Percentiles rank a stretch among this genome's conserved stretches.
These are phyloP conservation scores for Gillenia trifoliata DNA, from an alignment of 306 rosid species.

Conservation along the genomic window DNA sequence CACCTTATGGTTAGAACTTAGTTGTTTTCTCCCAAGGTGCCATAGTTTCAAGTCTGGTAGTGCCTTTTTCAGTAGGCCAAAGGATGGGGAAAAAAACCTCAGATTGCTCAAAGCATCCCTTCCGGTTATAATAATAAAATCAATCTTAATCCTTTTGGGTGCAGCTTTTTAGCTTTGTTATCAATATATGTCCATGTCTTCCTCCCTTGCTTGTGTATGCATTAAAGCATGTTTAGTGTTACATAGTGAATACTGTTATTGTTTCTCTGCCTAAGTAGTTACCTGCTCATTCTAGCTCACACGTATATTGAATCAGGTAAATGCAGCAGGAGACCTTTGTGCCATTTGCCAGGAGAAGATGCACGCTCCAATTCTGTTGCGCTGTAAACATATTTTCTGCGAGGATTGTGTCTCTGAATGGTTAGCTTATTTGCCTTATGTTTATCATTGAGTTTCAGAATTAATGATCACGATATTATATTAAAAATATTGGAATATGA, in stretches of 20 bases:
- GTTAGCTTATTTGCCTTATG: slow-evolving; percentile 43
- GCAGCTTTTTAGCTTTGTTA: slow-evolving; percentile 1
- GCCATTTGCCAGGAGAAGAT: slow-evolving; percentile 98
- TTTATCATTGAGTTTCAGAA: slow-evolving; percentile 10
- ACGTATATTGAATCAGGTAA: slow-evolving; percentile 56
- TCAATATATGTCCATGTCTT: neutral
- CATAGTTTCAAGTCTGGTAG: neutral
- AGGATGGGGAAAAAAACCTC: too few species aligned
- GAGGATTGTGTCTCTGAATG: slow-evolving; percentile 95
- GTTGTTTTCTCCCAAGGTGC: neutral
- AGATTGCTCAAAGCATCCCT: too few species aligned
- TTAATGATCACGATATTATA: neutral
- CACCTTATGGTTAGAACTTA: neutral
- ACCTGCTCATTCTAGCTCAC: slow-evolving; percentile 2
- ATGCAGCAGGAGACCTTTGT: slow-evolving; percentile 75
- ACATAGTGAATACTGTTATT: neutral
- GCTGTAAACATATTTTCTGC: slow-evolving; percentile 90
- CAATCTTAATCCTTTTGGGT: neutral
- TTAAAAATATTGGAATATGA: neutral
- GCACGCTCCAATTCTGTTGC: slow-evolving; percentile 68
- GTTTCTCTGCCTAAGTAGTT: neutral
- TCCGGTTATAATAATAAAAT: too few species aligned
- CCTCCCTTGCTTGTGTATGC: neutral
- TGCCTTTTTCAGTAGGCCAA: neutral
- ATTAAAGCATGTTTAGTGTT: neutral